phyloP scores from a whole-genome alignment of 805 yeast genomes.

The Saccharomycopsis sp. region DNA sequence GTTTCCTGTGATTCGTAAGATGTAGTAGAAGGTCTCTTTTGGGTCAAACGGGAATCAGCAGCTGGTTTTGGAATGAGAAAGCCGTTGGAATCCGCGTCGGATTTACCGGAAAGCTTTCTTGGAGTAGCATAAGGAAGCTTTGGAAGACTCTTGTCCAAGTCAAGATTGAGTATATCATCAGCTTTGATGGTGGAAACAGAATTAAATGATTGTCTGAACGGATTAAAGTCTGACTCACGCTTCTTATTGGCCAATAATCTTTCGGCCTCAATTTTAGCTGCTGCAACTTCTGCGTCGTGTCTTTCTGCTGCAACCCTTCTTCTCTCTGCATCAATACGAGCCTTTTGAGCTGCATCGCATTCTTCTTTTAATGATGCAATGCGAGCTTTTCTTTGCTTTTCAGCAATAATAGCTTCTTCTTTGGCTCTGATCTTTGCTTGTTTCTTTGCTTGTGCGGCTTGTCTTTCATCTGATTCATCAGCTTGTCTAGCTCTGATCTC shows the following conservation, averaged over 20 bases:
- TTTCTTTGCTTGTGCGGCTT: conserved; percentile 14
- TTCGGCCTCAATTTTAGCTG: neutral
- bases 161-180: neutral
- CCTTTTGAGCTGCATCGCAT: neutral
- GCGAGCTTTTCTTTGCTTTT: conserved; percentile 8
- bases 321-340: neutral
- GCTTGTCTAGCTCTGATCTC: conserved; percentile 34
- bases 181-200: neutral
- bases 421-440: conserved; percentile 1
- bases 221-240: neutral
- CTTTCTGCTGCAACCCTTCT: neutral
- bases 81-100: neutral
- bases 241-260: neutral
- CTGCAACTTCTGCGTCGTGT: neutral
- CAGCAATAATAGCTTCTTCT: conserved; percentile 3
- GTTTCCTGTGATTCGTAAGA: neutral
- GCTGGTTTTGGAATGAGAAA: neutral
- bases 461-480: conserved; percentile 4
- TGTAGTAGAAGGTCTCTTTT: neutral
- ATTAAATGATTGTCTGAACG: neutral
- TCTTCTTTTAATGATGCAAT: neutral
- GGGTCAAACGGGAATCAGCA: neutral
- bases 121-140: neutral
- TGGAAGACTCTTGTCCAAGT: neutral
- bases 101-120: neutral